Evolutionary conservation across 108 stramenopile species (phyloP).

Genomic region (Skeletonema costatum): DNA sequence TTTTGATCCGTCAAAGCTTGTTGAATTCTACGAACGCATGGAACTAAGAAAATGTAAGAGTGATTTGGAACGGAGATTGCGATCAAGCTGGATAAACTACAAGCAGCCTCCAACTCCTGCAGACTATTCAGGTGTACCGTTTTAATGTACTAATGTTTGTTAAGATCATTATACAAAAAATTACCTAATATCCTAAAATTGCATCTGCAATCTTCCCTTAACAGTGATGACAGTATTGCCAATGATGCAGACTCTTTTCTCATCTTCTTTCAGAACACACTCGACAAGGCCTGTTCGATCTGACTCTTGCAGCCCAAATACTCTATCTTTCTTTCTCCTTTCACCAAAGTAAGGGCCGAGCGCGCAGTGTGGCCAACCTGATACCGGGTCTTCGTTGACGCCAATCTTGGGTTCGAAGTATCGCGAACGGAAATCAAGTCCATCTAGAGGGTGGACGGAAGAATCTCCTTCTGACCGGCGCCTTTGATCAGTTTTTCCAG

Average conservation of each 20-base stretch:
- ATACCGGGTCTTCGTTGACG: slow-evolving; percentile 96
- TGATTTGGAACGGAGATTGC: slow-evolving; percentile 36
- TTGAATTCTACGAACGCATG: slow-evolving; percentile 36
- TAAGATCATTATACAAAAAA: background rate
- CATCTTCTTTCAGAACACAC: slow-evolving; percentile 58
- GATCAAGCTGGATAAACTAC: slow-evolving; percentile 41
- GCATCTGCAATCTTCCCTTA: slow-evolving; percentile 10
- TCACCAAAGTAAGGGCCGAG: slow-evolving; percentile 88
- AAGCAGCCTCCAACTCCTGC: slow-evolving; percentile 56
- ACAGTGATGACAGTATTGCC: slow-evolving; percentile 62
- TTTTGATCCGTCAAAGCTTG: slow-evolving; percentile 35
- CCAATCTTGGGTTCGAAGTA: slow-evolving; percentile 92
- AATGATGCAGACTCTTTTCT: slow-evolving; percentile 45
- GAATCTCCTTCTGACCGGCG: slow-evolving; percentile 4
- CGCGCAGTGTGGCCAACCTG: slow-evolving; percentile 92
- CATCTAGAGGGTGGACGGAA: background rate
- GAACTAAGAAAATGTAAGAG: slow-evolving; percentile 37
- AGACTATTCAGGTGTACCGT: slow-evolving; percentile 65
- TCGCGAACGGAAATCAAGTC: slow-evolving; percentile 77
- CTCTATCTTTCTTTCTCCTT: slow-evolving; percentile 63
- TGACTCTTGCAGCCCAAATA: slow-evolving; percentile 84
- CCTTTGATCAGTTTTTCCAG: background rate
- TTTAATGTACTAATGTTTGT: slow-evolving; percentile 34
- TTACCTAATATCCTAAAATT: background rate
- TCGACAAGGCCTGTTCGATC: slow-evolving; percentile 80